Evolutionary conservation across 352 stramenopile species (phyloP).

Genomic region (Phytophthora sp.): DNA sequence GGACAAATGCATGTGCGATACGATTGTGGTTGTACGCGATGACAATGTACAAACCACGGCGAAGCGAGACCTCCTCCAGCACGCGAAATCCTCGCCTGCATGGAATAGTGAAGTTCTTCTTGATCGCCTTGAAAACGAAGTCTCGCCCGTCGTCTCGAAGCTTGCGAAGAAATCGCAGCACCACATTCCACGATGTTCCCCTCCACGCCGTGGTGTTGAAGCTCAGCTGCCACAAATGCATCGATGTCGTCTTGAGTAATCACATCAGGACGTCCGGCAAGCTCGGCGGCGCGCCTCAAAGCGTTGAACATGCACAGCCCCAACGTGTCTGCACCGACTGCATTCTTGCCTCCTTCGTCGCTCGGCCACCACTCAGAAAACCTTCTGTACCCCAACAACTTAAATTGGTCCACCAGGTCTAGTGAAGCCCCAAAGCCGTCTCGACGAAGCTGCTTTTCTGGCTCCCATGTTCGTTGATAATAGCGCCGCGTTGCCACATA

Average conservation of each 20-base stretch:
- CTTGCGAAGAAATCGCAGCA: background rate
- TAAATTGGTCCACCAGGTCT: background rate
- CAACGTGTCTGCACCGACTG: background rate
- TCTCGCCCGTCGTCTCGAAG: background rate
- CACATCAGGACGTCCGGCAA: background rate
- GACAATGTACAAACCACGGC: background rate
- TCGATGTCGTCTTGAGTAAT: background rate
- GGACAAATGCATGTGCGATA: background rate
- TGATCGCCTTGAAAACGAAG: background rate
- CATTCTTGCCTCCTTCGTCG: background rate
- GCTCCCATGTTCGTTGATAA: background rate
- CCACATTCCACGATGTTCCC: conserved; percentile 1
- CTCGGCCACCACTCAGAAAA: background rate
- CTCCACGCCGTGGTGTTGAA: background rate
- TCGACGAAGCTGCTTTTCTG: background rate
- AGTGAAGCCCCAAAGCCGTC: background rate
- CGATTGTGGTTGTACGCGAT: background rate
- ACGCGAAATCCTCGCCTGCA: background rate
- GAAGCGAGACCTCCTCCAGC: background rate
- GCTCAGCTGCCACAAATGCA: background rate
- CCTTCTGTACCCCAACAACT: background rate
- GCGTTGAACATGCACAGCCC: background rate
- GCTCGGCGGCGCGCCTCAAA: background rate
- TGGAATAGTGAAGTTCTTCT: background rate
- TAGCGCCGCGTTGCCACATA: background rate